Base-by-base conservation (phyloP, 192 early-diverging fungal genomes). In the Physocladia obscura region DNA sequence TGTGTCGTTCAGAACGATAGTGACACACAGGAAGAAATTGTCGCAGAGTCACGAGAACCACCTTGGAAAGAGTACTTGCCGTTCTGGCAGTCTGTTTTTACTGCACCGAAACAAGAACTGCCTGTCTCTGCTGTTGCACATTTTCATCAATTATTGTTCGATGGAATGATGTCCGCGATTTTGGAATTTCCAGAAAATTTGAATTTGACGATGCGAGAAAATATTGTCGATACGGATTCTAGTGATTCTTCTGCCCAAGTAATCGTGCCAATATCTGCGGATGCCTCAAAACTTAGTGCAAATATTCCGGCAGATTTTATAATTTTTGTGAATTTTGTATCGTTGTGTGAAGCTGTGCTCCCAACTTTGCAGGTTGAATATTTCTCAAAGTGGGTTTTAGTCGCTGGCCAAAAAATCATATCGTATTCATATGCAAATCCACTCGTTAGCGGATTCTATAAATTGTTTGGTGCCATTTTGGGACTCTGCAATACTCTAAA, bases 381-480 rank as follows among this genome's bases (percentile, higher is more conserved):
- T 0, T 87, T 90, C 57, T 55, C 50, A 0, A 73, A 77, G 21
- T 93, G 91, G 90, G 52, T 89, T 6, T 82, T 77, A 68, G 71
- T 84, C 1, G 71, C 82, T 30, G 87, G 87, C 2, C 74, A 79
- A 26, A 60, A 62, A 48, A 50, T 86, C 0, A 82, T 90, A 13
- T 70, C 76, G 15, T 74, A 87, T 22, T 85, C 85, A 15, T 65
- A 74, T 0, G 72, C 73, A 51, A 61, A 88, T 57, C 90, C 90
- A 0, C 69, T 91, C 19, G 81, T 93, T 48, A 89, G 85, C 67
- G 89, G 89, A 0, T 90, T 92, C 55, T 89, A 91, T 74, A 90
- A 89, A 39, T 77, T 93, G 62, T 74, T 89, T 49, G 65, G 63
- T 11, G 24, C 62, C 2, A 50, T 74, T 1, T 63, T 89, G 30